A percentile compares a stretch with the other conserved stretches of the same genome.
Conservation (phyloP, 2,329 filamentous ascomycete genomes). For the Aspergillus japonicus region DNA sequence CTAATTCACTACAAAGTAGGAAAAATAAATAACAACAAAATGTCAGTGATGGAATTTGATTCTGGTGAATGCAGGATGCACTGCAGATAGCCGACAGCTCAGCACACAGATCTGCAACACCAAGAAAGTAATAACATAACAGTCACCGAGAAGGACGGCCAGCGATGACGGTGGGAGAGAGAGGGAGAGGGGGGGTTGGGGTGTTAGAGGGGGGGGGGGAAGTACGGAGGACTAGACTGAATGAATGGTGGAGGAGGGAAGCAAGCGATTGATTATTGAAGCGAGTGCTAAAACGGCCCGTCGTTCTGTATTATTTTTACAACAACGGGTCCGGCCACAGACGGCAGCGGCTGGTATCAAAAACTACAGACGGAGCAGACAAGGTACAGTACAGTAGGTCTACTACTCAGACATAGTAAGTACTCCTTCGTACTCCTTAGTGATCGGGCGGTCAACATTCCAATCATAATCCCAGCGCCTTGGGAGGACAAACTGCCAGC, state of each 20-base stretch:
- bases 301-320: constrained; percentile 4
- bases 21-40: constrained; percentile 4
- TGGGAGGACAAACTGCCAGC: background rate
- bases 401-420: no score
- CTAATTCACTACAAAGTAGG: background rate
- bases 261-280: constrained; percentile 1
- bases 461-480: background rate
- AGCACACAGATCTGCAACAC: constrained; percentile 22
- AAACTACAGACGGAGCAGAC: no score
- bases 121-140: constrained; percentile 11
- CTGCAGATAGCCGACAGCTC: constrained; percentile 25
- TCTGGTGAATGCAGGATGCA: constrained; percentile 12
- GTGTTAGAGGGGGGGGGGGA: background rate
- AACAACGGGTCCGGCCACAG: constrained; percentile 8
- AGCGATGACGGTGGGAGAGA: constrained; percentile 6
- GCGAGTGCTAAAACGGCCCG: constrained; percentile 11
- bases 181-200: background rate
- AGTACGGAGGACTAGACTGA: background rate
- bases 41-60: background rate
- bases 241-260: background rate
- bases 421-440: no score
- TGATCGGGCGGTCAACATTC: background rate
- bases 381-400: no score
- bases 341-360: no score
- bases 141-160: constrained; percentile 1